phyloP scores from a whole-genome alignment of 257 asterid genomes.

The Striga asiatica region DNA sequence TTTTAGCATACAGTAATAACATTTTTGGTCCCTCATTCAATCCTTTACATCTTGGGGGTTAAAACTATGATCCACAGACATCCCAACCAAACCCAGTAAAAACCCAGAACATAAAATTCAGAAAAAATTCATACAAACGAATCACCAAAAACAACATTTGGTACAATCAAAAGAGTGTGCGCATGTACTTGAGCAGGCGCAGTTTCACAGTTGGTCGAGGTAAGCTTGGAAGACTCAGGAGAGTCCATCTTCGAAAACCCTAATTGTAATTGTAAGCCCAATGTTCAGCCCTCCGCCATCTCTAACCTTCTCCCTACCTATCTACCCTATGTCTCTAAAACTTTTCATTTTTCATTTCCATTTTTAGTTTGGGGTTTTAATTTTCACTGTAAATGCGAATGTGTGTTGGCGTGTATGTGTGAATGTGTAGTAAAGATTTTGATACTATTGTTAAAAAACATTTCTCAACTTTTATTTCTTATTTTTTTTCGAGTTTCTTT shows the following conservation, averaged over 20 bases:
- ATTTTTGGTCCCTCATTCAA: neutral
- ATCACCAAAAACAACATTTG: neutral
- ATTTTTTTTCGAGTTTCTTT: no score
- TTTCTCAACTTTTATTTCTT: neutral
- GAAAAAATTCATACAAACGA: neutral
- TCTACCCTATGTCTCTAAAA: neutral
- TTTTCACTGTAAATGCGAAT: neutral
- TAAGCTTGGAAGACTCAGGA: constrained; percentile 29
- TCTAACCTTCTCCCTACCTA: constrained; percentile 15
- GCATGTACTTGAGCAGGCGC: constrained; percentile 10
- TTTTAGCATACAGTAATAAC: neutral
- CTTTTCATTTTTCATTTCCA: neutral
- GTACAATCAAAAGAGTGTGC: neutral
- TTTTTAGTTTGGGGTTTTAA: neutral
- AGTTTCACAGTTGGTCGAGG: neutral
- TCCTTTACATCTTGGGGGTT: no score
- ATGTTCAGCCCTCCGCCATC: constrained; percentile 9
- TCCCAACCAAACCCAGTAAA: neutral
- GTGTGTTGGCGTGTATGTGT: neutral
- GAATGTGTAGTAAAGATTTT: neutral
- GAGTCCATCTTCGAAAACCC: constrained; percentile 43
- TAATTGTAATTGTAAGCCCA: constrained; percentile 16
- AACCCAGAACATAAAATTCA: neutral
- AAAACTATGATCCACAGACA: no score
- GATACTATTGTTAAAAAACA: neutral